Evolutionary conservation across 2,329 filamentous ascomycete species (phyloP).

Genomic region (Neoarthrinium moseri): DNA sequence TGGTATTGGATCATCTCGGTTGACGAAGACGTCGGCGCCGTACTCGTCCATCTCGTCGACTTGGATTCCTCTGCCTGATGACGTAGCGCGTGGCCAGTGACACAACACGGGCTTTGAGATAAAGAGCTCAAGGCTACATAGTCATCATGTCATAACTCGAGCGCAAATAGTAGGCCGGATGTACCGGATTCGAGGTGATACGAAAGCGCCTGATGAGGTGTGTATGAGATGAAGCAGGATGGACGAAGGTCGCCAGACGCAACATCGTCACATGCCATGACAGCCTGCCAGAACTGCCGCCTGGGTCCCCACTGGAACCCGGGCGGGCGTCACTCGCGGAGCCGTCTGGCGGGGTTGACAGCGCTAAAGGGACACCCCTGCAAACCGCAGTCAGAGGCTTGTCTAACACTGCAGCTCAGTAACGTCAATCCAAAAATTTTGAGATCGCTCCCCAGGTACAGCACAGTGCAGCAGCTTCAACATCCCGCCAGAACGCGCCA

Average conservation of each 20-base stretch:
- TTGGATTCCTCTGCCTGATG: background rate
- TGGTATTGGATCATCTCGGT: slow-evolving; percentile 31
- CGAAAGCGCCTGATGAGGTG: too few relatives aligned
- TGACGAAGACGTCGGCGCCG: slow-evolving; percentile 24
- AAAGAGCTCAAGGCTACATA: too few relatives aligned
- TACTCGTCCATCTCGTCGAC: slow-evolving; percentile 28
- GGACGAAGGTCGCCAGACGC: too few relatives aligned
- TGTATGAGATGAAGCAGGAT: too few relatives aligned
- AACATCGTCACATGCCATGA: slow-evolving; percentile 3
- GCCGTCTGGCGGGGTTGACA: background rate
- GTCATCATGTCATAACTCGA: too few relatives aligned
- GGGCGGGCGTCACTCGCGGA: background rate
- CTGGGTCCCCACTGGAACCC: slow-evolving; percentile 4
- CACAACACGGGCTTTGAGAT: too few relatives aligned
- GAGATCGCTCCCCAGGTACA: too few relatives aligned
- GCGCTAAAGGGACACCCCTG: slow-evolving; percentile 1
- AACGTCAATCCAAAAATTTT: slow-evolving; percentile 13
- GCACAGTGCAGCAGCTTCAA: background rate
- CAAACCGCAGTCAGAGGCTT: background rate
- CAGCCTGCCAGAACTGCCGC: background rate
- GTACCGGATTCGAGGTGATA: too few relatives aligned
- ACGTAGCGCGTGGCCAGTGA: too few relatives aligned
- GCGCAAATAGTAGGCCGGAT: too few relatives aligned
- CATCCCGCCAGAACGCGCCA: background rate
- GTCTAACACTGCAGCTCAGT: background rate